Evolutionary conservation across 2,329 filamentous ascomycete genomes (phyloP).

Genomic region (Myriangium duriaei): DNA sequence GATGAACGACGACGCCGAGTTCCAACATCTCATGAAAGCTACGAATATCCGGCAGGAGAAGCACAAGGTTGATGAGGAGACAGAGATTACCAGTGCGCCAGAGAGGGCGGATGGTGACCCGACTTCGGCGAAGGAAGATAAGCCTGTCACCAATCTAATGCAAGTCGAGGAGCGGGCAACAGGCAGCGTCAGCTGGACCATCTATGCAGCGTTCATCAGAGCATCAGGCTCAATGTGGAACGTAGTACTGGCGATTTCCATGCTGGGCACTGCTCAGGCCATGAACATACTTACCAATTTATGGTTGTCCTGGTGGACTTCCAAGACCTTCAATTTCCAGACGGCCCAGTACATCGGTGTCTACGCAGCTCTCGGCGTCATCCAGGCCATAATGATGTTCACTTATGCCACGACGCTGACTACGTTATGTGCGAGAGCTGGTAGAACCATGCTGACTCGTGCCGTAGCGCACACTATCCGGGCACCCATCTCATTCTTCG

Average conservation of each 20-base stretch:
- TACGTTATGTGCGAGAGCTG: slow-evolving; percentile 54
- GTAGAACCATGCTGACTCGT: slow-evolving; percentile 65
- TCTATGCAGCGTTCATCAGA: background rate
- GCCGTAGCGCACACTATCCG: slow-evolving; percentile 65
- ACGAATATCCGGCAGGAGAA: no score
- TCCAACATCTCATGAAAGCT: slow-evolving; percentile 71
- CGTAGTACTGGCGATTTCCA: background rate
- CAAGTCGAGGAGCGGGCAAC: slow-evolving; percentile 14
- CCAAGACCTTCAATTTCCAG: slow-evolving; percentile 55
- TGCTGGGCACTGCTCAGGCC: slow-evolving; percentile 72
- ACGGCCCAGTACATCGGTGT: slow-evolving; percentile 66
- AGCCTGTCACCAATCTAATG: no score
- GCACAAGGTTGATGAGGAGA: no score
- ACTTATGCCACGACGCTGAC: slow-evolving; percentile 1
- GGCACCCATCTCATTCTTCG: slow-evolving; percentile 89
- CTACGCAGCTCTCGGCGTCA: slow-evolving; percentile 63
- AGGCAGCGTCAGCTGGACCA: slow-evolving; percentile 13
- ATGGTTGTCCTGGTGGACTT: slow-evolving; percentile 89
- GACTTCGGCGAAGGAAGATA: no score
- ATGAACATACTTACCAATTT: slow-evolving; percentile 71
- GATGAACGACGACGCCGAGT: slow-evolving; percentile 62
- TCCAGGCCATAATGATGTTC: slow-evolving; percentile 75
- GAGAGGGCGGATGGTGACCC: no score
- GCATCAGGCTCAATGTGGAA: background rate
- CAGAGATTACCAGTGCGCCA: no score